Evolutionary conservation across 768 basidiomycete genomes (phyloP).

Genomic region (Boletus speciosus): DNA sequence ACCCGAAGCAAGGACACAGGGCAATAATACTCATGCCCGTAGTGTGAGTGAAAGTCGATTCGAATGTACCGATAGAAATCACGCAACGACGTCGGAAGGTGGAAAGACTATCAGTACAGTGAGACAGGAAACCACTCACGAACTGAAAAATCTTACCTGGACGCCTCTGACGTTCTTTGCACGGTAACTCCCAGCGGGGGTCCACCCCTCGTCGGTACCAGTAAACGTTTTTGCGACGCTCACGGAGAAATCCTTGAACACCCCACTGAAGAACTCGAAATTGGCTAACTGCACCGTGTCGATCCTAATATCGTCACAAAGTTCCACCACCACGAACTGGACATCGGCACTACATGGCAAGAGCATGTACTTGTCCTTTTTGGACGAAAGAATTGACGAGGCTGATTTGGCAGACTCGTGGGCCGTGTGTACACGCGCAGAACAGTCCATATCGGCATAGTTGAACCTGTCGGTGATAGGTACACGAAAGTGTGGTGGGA

Average conservation of each 20-base stretch:
- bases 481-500: constrained; percentile 64
- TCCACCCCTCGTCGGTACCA: constrained; percentile 60
- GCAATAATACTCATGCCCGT: constrained; percentile 95
- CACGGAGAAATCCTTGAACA: constrained; percentile 88
- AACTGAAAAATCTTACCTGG: constrained; percentile 55
- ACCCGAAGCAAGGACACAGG: constrained; percentile 90
- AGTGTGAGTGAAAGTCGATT: constrained; percentile 90
- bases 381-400: constrained; percentile 79
- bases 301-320: constrained; percentile 96
- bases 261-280: constrained; percentile 96
- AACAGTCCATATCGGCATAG: constrained; percentile 90
- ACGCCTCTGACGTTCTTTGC: constrained; percentile 91
- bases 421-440: constrained; percentile 83
- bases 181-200: constrained; percentile 67
- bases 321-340: constrained; percentile 89
- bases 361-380: constrained; percentile 95
- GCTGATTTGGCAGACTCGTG: constrained; percentile 81
- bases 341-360: constrained; percentile 68
- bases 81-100: constrained; percentile 63
- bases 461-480: constrained; percentile 88
- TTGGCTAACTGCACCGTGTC: constrained; percentile 96
- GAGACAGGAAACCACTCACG: background rate
- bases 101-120: constrained; percentile 56
- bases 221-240: constrained; percentile 83
- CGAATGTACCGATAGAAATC: constrained; percentile 94